Conservation (phyloP, 495 filamentous ascomycete species). For the Sphaerosporella brunnea region DNA sequence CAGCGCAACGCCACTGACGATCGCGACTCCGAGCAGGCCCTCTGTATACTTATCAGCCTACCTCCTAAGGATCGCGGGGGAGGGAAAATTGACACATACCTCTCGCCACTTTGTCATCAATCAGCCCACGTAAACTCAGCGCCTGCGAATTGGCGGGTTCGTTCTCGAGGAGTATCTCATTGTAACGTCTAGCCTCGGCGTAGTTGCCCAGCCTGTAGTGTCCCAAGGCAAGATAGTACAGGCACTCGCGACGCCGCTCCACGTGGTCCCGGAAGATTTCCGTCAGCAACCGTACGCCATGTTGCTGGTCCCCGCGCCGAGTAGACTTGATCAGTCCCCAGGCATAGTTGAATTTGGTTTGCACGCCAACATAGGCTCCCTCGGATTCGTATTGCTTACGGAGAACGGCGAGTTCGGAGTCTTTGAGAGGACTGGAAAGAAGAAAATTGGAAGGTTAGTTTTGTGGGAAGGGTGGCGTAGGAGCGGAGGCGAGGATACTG, state of each 20-base stretch:
- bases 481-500: constrained; percentile 15
- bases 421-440: constrained; percentile 54
- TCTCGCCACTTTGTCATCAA: constrained; percentile 87
- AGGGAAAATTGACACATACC: too few relatives aligned
- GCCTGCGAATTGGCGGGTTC: constrained; percentile 85
- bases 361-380: constrained; percentile 84
- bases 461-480: background rate
- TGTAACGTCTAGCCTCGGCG: constrained; percentile 81
- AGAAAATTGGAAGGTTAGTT: background rate
- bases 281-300: constrained; percentile 81
- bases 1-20: constrained; percentile 81
- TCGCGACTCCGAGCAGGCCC: constrained; percentile 87
- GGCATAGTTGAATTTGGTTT: constrained; percentile 99
- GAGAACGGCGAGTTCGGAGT: constrained; percentile 76
- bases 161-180: constrained; percentile 72
- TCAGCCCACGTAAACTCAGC: constrained; percentile 59
- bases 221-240: constrained; percentile 90
- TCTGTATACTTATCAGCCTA: constrained; percentile 32
- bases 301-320: constrained; percentile 68
- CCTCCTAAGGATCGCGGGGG: background rate
- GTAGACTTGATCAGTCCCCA: constrained; percentile 96
- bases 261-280: constrained; percentile 89
- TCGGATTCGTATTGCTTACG: constrained; percentile 91
- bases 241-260: constrained; percentile 86
- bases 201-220: constrained; percentile 98